Evolutionary conservation across 1,139 yeast species (phyloP).

Genomic region (Pichia sp.): DNA sequence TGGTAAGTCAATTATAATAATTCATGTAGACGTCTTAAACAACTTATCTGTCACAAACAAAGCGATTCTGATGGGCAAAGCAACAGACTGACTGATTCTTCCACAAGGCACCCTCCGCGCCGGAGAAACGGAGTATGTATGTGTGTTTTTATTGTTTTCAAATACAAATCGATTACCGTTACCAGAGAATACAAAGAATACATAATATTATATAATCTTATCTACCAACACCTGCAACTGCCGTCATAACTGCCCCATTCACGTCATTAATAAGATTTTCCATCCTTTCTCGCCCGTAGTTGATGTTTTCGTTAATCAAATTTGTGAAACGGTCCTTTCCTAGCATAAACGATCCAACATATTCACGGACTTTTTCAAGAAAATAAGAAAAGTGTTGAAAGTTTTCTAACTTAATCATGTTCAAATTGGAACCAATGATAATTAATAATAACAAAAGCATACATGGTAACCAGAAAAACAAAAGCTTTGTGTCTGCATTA

Average conservation of each 20-base stretch:
- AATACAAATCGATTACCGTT: too few species aligned
- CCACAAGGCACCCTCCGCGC: too few species aligned
- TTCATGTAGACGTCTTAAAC: too few species aligned
- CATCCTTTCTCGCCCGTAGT: constrained; percentile 66
- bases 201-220: neutral
- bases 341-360: constrained; percentile 56
- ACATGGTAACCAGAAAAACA: constrained; percentile 84
- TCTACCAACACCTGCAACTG: constrained; percentile 24
- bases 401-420: constrained; percentile 32
- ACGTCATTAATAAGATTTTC: constrained; percentile 46
- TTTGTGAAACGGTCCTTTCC: constrained; percentile 62
- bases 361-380: constrained; percentile 35
- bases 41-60: too few species aligned
- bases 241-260: constrained; percentile 33
- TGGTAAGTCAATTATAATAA: too few species aligned
- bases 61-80: too few species aligned
- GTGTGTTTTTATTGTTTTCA: too few species aligned
- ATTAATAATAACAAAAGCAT: constrained; percentile 50
- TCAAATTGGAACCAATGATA: constrained; percentile 41
- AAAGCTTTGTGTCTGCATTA: constrained; percentile 73
- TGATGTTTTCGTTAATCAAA: constrained; percentile 47
- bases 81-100: too few species aligned
- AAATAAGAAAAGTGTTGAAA: constrained; percentile 20
- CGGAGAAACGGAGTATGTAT: too few species aligned
- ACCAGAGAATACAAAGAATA: neutral